phyloP scores from a whole-genome alignment of 2,329 filamentous ascomycete genomes.

The Fusarium sp. region DNA sequence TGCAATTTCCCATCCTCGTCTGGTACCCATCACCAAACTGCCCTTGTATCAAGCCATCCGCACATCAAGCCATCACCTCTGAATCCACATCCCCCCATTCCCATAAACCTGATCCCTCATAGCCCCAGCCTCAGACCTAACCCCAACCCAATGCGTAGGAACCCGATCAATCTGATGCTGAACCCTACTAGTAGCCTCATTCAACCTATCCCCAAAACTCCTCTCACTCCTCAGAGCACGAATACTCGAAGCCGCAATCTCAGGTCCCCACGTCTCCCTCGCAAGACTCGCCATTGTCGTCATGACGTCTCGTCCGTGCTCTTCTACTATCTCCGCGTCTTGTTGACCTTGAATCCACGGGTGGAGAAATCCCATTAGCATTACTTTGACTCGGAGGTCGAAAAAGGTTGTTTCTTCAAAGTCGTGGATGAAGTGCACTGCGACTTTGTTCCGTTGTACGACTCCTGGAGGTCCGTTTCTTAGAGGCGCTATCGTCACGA shows the following conservation, averaged over 20 bases:
- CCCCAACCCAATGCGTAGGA: conserved; percentile 69
- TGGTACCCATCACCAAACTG: too few species aligned
- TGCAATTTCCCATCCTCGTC: background rate
- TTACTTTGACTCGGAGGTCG: conserved; percentile 60
- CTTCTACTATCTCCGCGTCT: conserved; percentile 44
- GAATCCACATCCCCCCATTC: conserved; percentile 63
- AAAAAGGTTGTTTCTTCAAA: conserved; percentile 58
- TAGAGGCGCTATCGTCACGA: conserved; percentile 68
- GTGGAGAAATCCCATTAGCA: conserved; percentile 72
- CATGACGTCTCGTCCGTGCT: conserved; percentile 56
- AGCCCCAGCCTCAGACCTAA: conserved; percentile 63
- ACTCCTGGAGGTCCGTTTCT: conserved; percentile 60
- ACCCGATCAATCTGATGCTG: conserved; percentile 69
- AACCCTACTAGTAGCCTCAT: conserved; percentile 61
- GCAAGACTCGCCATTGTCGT: conserved; percentile 60
- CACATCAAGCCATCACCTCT: conserved; percentile 36
- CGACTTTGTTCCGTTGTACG: conserved; percentile 62
- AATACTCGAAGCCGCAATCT: conserved; percentile 53
- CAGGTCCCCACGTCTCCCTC: conserved; percentile 59
- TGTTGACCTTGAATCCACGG: conserved; percentile 32
- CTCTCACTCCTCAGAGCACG: conserved; percentile 56
- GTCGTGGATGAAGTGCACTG: conserved; percentile 66
- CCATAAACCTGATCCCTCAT: conserved; percentile 63
- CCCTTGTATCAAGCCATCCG: too few species aligned
- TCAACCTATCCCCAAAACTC: conserved; percentile 59